These are phyloP conservation scores for Petrea volubilis DNA, from an alignment of 257 asterid species.

Conservation along the genomic window DNA sequence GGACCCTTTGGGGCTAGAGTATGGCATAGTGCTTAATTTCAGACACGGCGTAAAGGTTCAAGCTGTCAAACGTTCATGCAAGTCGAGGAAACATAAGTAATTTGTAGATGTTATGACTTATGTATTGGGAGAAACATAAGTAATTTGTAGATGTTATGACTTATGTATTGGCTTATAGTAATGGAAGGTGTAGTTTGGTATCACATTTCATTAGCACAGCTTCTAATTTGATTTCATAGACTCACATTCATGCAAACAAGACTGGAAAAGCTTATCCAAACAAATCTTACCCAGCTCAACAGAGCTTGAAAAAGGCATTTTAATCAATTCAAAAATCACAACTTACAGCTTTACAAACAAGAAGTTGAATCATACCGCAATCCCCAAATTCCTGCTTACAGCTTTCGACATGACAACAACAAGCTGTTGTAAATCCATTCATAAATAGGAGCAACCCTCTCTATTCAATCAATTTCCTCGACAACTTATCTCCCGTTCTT, in stretches of 20 bases:
- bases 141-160: not conserved
- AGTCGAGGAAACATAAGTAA: not conserved
- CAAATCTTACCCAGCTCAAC: too few species aligned
- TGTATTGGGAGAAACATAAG: not conserved
- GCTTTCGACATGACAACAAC: constrained; percentile 36
- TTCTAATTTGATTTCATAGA: too few species aligned
- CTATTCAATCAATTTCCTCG: constrained; percentile 35
- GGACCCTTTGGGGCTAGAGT: constrained; percentile 70
- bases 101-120: not conserved
- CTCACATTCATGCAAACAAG: too few species aligned
- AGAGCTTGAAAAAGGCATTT: too few species aligned
- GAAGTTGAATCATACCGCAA: constrained; percentile 22
- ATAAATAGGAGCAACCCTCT: constrained; percentile 28
- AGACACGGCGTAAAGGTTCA: constrained; percentile 78
- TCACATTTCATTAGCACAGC: too few species aligned
- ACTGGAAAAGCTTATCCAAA: too few species aligned
- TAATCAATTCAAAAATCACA: constrained; percentile 28
- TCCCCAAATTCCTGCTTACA: not conserved
- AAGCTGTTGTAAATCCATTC: constrained; percentile 54
- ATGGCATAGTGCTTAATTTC: constrained; percentile 80
- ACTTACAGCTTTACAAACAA: constrained; percentile 36
- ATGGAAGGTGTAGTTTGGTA: not conserved
- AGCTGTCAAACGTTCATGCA: constrained; percentile 60
- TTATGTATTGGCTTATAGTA: not conserved
- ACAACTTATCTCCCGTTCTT: constrained; percentile 46